Evolutionary conservation across 176 grass and related monocot genomes (phyloP), one percentile per base, ranked within the genome.

Genomic region (Triticum turgidum): DNA sequence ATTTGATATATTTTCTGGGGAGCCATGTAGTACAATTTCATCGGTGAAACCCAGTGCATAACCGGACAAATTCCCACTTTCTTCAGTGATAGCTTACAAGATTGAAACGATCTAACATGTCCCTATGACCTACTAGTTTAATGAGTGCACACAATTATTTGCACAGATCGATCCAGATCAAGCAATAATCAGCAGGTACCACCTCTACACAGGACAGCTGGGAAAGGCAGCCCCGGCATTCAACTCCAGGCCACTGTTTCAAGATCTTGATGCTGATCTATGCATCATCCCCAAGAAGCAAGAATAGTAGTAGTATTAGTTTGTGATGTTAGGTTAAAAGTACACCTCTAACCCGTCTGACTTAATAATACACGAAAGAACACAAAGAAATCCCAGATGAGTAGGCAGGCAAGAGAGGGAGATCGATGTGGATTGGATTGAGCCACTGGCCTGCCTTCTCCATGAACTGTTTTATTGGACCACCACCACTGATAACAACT

Each of bases 241-340:
- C 52, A 56, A 30, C 81, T 63, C 27, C 68, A 52, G 61, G 63
- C 51, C 69, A 77, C 69, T 88, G 62, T 62, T 85, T 61, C 69
- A 91, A 71, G 89, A 85, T 85, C 85, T 80, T 62, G 86, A 78
- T 3, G 34, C 41, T 47, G 21, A 45, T 73, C 21, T 73, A 73
- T 84, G 29, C 89, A 52, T 66, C 52, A 71, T 11, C 63, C 5
- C 9, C 6, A 58, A 69, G 4, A 77, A 18, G 61, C 34, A 76
- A 0, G 12, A 42, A 2, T 65, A 56, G 1, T 63, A 56, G 1
- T 63, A 13, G 52, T 47, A 77, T 63, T 49, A 49, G 81, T 37
- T 72, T 72, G n/a, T 9, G 38, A 4, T 11, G 79, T 77, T 91
- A 85, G 89, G 89, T 81, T 77, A 85, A 88, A 88, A 88, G 85